Evolutionary conservation across 345 rosid genomes (phyloP).

Genomic region (Salix caprea): DNA sequence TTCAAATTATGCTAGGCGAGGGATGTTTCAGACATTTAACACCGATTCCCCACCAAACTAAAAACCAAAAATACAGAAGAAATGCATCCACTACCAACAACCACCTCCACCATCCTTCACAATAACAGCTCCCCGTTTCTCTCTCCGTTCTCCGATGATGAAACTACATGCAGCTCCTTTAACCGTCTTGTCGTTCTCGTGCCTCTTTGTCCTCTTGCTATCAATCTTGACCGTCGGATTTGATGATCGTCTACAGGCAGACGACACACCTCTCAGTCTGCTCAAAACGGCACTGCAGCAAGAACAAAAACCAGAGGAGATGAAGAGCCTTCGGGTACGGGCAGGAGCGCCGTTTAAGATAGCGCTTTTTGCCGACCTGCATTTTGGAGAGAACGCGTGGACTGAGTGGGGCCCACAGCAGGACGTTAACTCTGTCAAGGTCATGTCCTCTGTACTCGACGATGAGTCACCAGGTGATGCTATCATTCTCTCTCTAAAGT

Average conservation of each 20-base stretch:
- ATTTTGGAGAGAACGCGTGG: slow-evolving; percentile 77
- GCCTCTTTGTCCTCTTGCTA: slow-evolving; percentile 7
- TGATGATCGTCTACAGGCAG: neutral
- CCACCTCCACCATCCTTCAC: neutral
- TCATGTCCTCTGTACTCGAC: slow-evolving; percentile 65
- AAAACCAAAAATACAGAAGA: neutral
- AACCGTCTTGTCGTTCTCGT: neutral
- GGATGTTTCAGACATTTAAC: neutral
- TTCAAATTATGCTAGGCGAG: no score
- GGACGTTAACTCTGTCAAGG: slow-evolving; percentile 48
- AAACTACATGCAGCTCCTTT: neutral
- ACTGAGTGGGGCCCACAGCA: slow-evolving; percentile 74
- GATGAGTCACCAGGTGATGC: slow-evolving; percentile 51
- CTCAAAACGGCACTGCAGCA: slow-evolving; percentile 7
- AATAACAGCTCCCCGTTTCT: neutral
- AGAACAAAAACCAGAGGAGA: neutral
- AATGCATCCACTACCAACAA: neutral
- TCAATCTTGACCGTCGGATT: slow-evolving; percentile 19
- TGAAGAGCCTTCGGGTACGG: slow-evolving; percentile 23
- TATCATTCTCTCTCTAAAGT: neutral
- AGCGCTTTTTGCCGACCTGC: slow-evolving; percentile 72
- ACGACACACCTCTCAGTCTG: neutral
- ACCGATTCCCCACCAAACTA: neutral
- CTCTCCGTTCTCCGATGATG: neutral
- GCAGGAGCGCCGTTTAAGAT: slow-evolving; percentile 45